Percentiles rank a stretch among this genome's conserved stretches.
phyloP scores from a whole-genome alignment of 257 asterid genomes.

The Lithospermum erythrorhizon region DNA sequence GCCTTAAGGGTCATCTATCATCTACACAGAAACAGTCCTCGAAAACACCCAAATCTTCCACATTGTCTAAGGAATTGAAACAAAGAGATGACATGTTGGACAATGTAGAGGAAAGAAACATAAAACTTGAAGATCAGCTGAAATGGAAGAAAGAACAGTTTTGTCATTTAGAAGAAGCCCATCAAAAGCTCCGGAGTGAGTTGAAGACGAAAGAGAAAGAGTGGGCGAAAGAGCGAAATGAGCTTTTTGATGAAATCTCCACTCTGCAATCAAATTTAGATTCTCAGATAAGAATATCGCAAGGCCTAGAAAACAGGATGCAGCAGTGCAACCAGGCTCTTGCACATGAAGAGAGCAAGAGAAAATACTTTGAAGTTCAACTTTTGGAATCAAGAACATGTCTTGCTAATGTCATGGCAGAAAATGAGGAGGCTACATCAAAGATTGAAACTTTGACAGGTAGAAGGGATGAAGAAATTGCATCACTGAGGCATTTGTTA shows the following conservation, averaged over 20 bases:
- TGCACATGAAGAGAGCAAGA: constrained; percentile 73
- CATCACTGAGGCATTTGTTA: constrained; percentile 47
- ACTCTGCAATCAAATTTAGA: constrained; percentile 43
- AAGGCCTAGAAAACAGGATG: constrained; percentile 46
- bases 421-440: constrained; percentile 58
- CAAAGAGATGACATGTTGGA: constrained; percentile 42
- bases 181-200: constrained; percentile 43
- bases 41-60: constrained; percentile 23
- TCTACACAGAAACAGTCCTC: constrained; percentile 28
- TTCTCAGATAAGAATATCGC: constrained; percentile 61
- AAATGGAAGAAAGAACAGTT: constrained; percentile 93
- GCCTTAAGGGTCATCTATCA: constrained; percentile 29
- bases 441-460: constrained; percentile 36
- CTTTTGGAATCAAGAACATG: constrained; percentile 43
- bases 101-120: constrained; percentile 50
- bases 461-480: constrained; percentile 69
- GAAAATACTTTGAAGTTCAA: constrained; percentile 47
- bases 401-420: constrained; percentile 46
- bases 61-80: constrained; percentile 22
- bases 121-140: constrained; percentile 52
- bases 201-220: constrained; percentile 49
- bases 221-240: constrained; percentile 66
- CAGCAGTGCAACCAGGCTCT: constrained; percentile 74
- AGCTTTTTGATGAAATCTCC: constrained; percentile 51
- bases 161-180: constrained; percentile 70